Evolutionary conservation across 108 stramenopile genomes (phyloP), one percentile per base, ranked within the genome.

Genomic region (Skeletonema tropicum): DNA sequence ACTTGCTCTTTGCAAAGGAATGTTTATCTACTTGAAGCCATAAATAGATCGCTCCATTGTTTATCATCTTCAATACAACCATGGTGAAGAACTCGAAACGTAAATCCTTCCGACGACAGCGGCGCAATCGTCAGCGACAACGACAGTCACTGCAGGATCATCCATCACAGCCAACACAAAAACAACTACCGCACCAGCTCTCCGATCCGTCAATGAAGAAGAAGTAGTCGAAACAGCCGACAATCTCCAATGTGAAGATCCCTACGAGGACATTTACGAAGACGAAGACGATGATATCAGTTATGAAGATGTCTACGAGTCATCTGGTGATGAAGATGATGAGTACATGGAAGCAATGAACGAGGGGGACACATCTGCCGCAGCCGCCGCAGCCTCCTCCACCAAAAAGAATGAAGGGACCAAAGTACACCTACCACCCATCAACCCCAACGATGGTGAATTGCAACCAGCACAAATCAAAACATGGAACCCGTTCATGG

Each of bases 181-280:
- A 19, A 70, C 35, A 19, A 70, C 35, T 13, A 59, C 57, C 69
- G 73, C 77, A 12, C 64, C 72, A 1, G 73, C 61, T 29, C 55
- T 67, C 60, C 59, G 73, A 64, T 32, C 67, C 19, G 55, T 36
- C 64, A 55, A 55, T 23, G 70, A 39, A 61, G 57, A 57, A 48
- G 70, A 39, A 61, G 57, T 45, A 48, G 88, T 77, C 67, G 89
- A 85, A 72, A 86, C 88, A 5, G 60, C 74, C 19, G 95, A 93
- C 32, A 88, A 89, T 77, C 71, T 94, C 14, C 78, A 67, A 36
- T 93, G 89, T 35, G 83, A 94, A 80, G 96, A 97, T 86, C 90
- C 88, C 21, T 94, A 78, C 75, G 88, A 85, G 6, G 96, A 97
- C 70, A 83, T 91, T 75, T 66, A 85, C 55, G 87, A 85, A 66